Evolutionary conservation across 2,329 filamentous ascomycete species (phyloP), one percentile per base, ranked within the genome.

Genomic region (Xylariaceae sp.): DNA sequence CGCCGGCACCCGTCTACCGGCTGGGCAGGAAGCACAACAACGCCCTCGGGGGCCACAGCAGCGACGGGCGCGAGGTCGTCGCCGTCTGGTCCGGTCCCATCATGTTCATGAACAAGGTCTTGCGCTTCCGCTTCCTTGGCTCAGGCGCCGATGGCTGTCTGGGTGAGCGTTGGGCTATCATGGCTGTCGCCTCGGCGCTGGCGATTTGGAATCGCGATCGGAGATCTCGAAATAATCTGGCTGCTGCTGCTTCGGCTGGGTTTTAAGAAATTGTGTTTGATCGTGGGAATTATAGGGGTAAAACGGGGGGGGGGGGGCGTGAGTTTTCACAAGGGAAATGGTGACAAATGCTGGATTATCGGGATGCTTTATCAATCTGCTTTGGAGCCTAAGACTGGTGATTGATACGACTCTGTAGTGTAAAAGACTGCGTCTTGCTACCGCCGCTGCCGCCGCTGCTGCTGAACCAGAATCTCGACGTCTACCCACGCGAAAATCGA

Each of bases 11-110:
- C 8, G 3, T 41, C 11, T 6, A 12, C 6, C 4, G 6, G 9
- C 3, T 35, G 31, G 47, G 3, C 29, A 52, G 3, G 9, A 54
- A 35, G 3, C 29, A 46, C 11, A 29, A 9, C 12, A 45, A 39
- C 2, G 11, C 26, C 3, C 26, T 46, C 1, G 42, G 19, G 19
- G 19, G 43, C 35, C 63, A 60, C 1, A 51, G 61, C 5, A 65
- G 68, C 12, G 72, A 72, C 41, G 70, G 71, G 2, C 65, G 66
- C 40, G 75, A 78, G 64, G 67, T 77, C 12, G 74, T 77, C 9
- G 51, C 74, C 0, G 69, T 70, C 3, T 75, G 68, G 65, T 63
- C 69, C 37, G 63, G 50, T 46, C 41, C 59, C 2, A 54, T 55
- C 9, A 65, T 68, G 70, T 67, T 58, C 55, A 6, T 68, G 39